These are phyloP conservation scores for Fusarium protoensiforme DNA, from an alignment of 2,329 filamentous ascomycete genomes.

Conservation along the genomic window DNA sequence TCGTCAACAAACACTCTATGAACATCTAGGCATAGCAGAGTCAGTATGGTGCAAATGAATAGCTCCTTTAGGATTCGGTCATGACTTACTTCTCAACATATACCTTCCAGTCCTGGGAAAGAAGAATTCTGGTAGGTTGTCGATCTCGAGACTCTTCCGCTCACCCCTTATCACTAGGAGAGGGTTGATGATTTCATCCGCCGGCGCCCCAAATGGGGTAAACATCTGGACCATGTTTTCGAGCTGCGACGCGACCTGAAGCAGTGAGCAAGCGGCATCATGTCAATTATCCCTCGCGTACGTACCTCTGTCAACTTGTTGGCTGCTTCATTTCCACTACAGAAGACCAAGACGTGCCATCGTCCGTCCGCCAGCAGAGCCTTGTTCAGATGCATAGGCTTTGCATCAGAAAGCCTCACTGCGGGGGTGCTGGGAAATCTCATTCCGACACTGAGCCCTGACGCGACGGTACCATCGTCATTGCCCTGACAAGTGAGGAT, in stretches of 20 bases:
- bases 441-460: slow-evolving; percentile 24
- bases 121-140: slow-evolving; percentile 20
- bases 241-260: neutral
- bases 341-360: slow-evolving; percentile 36
- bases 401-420: slow-evolving; percentile 31
- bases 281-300: accelerated
- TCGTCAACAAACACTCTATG: slow-evolving; percentile 31
- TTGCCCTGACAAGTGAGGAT: neutral
- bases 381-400: slow-evolving; percentile 25
- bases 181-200: slow-evolving; percentile 8
- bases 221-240: neutral
- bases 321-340: neutral
- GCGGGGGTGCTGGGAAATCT: slow-evolving; percentile 31
- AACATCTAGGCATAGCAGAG: slow-evolving; percentile 8
- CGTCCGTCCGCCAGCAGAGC: slow-evolving; percentile 27
- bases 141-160: slow-evolving; percentile 5
- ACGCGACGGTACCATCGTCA: neutral
- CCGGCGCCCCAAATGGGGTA: neutral
- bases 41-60: neutral
- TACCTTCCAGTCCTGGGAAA: slow-evolving; percentile 19
- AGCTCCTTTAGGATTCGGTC: too few species aligned
- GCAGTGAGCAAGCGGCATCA: neutral
- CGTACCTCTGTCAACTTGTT: neutral
- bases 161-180: slow-evolving; percentile 11
- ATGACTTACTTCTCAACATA: neutral